Percentiles rank a stretch among this genome's conserved stretches.
These are phyloP conservation scores for Pseudocercospora fijiensis DNA, from an alignment of 2,329 filamentous ascomycete species.

Conservation along the genomic window DNA sequence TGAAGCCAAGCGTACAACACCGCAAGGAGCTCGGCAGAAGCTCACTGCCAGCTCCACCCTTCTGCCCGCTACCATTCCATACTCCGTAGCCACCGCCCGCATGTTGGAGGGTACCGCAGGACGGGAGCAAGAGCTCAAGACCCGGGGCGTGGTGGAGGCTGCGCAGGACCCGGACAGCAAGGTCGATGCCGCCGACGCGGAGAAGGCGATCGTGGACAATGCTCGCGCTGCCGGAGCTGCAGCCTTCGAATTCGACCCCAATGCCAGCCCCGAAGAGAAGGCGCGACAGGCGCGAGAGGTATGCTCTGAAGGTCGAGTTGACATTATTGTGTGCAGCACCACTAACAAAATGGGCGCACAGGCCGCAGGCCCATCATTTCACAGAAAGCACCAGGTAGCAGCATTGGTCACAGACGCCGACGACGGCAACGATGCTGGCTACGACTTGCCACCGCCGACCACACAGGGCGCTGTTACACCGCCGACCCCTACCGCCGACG, in stretches of 20 bases:
- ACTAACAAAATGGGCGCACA: conserved; percentile 25
- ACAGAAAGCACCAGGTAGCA: conserved; percentile 60
- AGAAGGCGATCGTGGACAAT: conserved; percentile 72
- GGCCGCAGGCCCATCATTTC: conserved; percentile 28
- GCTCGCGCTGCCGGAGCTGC: conserved; percentile 74
- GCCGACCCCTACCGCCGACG: conserved; percentile 48
- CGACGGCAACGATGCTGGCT: conserved; percentile 65
- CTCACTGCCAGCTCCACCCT: conserved; percentile 7
- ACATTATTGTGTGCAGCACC: background rate
- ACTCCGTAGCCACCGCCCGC: conserved; percentile 27
- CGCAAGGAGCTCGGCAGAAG: conserved; percentile 6
- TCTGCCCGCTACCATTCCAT: conserved; percentile 14
- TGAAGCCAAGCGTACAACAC: background rate
- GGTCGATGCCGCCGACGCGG: conserved; percentile 68
- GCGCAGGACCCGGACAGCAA: conserved; percentile 68
- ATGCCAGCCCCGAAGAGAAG: conserved; percentile 82
- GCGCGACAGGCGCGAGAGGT: conserved; percentile 74
- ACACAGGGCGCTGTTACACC: conserved; percentile 65
- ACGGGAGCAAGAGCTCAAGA: conserved; percentile 65
- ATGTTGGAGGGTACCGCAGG: conserved; percentile 36
- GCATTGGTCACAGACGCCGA: conserved; percentile 78
- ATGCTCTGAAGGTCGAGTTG: background rate
- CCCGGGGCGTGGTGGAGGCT: conserved; percentile 75
- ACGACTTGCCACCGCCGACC: conserved; percentile 74
- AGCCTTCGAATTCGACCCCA: conserved; percentile 82